Base-by-base conservation (phyloP, 1,139 yeast species). In the Zhuliangozyma parablackwelliae region DNA sequence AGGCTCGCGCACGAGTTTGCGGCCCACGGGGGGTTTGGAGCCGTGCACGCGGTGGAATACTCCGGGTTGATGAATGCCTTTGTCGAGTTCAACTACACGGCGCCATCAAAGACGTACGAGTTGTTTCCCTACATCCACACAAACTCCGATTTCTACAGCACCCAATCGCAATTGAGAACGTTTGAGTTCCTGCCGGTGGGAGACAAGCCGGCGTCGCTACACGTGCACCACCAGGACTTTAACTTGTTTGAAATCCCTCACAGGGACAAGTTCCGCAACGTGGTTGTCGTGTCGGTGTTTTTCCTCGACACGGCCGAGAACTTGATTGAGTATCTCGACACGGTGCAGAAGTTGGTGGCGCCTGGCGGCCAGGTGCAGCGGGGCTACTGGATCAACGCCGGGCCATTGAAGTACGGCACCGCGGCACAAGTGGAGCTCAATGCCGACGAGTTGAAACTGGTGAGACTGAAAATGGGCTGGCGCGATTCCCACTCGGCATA, bases 271-370 rank as follows among this genome's bases (percentile, higher is more conserved):
- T 68, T 65, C 37, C 70, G 72, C n/a, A 71, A 72, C 40, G 63
- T 82, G 12, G 72, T 82, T 8, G 67, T 88, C 1, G 78, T 83
- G 2, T 75, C 92, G 1, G 83, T 83, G 2, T 88, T 82, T 53
- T 86, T 88, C 56, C 67, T 88, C 21, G 96, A 88, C 54, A 88
- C 96, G 0, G 96, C 96, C 1, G 95, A 87, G 50, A 86, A 87
- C 50, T 54, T 86, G 33, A 67, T 88, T 45, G 82, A 78, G 28
- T 88, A 88, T 53, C 57, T 88, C 33, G 84, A 82, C 37, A 60
- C 81, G 1, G 78, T 88, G 28, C 72, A 72, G 37, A 51, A 60
- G 10, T 54, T 85, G 33, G 55, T 72, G 2, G 49, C 54, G 5
- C 69, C 70, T n/a, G 66, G 64, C 21, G 47, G 46, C 27, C 41